These are phyloP conservation scores for Zoysia japonica DNA, from an alignment of 176 grass and related monocot species.

Conservation along the genomic window DNA sequence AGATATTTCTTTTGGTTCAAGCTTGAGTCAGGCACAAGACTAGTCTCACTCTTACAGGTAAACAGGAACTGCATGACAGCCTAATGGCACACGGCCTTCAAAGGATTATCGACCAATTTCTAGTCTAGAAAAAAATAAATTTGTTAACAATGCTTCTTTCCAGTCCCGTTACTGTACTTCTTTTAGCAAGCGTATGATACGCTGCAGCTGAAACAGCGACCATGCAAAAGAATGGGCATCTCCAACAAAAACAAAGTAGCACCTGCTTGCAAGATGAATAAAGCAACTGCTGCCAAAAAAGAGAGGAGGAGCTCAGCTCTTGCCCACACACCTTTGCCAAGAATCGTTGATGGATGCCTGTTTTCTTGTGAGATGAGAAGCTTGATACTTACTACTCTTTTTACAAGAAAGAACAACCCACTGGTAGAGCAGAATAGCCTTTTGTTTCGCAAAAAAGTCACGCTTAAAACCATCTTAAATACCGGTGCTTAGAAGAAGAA, in stretches of 20 bases:
- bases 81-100: too few species aligned
- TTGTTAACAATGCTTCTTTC: too few species aligned
- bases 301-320: slow-evolving; percentile 25
- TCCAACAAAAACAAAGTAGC: slow-evolving; percentile 34
- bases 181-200: slow-evolving; percentile 34
- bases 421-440: slow-evolving; percentile 55
- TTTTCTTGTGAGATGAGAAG: slow-evolving; percentile 49
- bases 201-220: slow-evolving; percentile 32
- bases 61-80: too few species aligned
- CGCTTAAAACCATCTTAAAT: slow-evolving; percentile 71
- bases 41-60: neutral
- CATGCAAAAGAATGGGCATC: slow-evolving; percentile 40
- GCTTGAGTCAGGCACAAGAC: neutral
- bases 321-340: slow-evolving; percentile 62
- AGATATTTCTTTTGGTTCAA: neutral
- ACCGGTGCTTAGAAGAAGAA: slow-evolving; percentile 62
- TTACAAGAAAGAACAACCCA: slow-evolving; percentile 35
- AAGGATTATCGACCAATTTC: too few species aligned
- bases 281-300: slow-evolving; percentile 48
- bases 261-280: slow-evolving; percentile 27
- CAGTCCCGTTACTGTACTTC: neutral
- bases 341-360: slow-evolving; percentile 50
- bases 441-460: slow-evolving; percentile 50
- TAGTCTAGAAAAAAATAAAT: too few species aligned
- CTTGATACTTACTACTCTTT: slow-evolving; percentile 45